Conservation (phyloP, 805 yeast genomes). For the Saccharomyces paradoxus region DNA sequence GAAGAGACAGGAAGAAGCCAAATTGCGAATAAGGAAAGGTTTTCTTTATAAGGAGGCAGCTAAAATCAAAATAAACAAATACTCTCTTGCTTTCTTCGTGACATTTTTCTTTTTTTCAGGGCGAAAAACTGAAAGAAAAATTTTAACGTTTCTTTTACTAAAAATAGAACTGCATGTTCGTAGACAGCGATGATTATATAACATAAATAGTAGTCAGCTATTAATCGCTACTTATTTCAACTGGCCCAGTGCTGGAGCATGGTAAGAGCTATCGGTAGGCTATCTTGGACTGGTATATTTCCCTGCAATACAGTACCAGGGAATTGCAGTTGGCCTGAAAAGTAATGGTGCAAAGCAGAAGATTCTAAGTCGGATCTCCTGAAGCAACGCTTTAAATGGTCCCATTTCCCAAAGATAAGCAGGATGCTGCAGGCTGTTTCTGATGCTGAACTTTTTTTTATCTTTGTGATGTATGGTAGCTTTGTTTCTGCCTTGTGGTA, state of each 20-base stretch:
- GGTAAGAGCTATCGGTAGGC: constrained; percentile 18
- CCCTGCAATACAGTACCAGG: constrained; percentile 42
- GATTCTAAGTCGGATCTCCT: constrained; percentile 41
- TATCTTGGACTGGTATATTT: constrained; percentile 55
- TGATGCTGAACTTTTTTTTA: constrained; percentile 17
- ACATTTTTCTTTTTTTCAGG: background rate
- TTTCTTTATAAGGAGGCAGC: background rate
- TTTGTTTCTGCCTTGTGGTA: constrained; percentile 15
- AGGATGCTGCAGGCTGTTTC: constrained; percentile 31
- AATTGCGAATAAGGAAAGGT: background rate
- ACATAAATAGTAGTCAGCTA: background rate
- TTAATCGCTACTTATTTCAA: background rate
- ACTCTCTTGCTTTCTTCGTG: background rate
- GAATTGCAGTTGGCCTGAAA: constrained; percentile 53
- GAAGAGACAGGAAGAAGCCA: background rate
- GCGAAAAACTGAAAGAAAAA: background rate
- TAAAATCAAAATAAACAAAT: constrained; percentile 1
- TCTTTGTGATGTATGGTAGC: constrained; percentile 23
- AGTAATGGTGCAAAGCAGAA: constrained; percentile 49
- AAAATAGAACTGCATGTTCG: background rate
- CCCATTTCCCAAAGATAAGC: constrained; percentile 57
- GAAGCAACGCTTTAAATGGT: constrained; percentile 48
- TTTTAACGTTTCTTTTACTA: background rate
- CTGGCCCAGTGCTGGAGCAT: background rate
- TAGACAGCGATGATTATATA: background rate